Conservation (phyloP, 2,329 filamentous ascomycete genomes). For the Botrytis squamosa region DNA sequence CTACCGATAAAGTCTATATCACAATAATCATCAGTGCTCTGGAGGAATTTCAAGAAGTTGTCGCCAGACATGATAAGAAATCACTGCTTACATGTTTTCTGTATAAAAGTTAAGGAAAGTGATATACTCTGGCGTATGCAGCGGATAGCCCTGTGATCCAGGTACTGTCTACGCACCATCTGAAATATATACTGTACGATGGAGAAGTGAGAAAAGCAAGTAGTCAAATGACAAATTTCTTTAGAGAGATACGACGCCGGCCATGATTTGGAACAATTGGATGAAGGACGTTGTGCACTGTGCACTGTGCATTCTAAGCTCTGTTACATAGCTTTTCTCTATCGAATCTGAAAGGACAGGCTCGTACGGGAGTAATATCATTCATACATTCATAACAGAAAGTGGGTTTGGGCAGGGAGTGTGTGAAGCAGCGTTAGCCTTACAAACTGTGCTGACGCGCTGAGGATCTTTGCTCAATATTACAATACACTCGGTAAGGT, state of each 20-base stretch:
- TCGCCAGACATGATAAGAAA: conserved; percentile 15
- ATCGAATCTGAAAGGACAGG: conserved; percentile 11
- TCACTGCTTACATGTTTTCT: conserved; percentile 32
- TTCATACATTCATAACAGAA: conserved; percentile 3
- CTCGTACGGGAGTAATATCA: conserved; percentile 10
- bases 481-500: conserved; percentile 10
- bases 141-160: conserved; percentile 22
- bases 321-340: conserved; percentile 21
- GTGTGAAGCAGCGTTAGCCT: conserved; percentile 15
- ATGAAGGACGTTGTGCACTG: conserved; percentile 24
- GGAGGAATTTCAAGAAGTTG: background rate
- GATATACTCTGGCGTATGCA: conserved; percentile 23
- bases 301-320: conserved; percentile 28
- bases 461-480: conserved; percentile 18
- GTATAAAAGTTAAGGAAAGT: conserved; percentile 5
- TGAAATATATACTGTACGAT: conserved; percentile 16
- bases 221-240: conserved; percentile 20
- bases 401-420: conserved; percentile 17
- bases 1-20: conserved; percentile 1
- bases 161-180: conserved; percentile 19
- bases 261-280: conserved; percentile 13
- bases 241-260: conserved; percentile 6
- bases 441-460: conserved; percentile 20
- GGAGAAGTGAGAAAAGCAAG: conserved; percentile 13
- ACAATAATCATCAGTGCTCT: conserved; percentile 1